Conservation (phyloP, 2,329 filamentous ascomycete genomes). For the Trichophyton schoenleinii region DNA sequence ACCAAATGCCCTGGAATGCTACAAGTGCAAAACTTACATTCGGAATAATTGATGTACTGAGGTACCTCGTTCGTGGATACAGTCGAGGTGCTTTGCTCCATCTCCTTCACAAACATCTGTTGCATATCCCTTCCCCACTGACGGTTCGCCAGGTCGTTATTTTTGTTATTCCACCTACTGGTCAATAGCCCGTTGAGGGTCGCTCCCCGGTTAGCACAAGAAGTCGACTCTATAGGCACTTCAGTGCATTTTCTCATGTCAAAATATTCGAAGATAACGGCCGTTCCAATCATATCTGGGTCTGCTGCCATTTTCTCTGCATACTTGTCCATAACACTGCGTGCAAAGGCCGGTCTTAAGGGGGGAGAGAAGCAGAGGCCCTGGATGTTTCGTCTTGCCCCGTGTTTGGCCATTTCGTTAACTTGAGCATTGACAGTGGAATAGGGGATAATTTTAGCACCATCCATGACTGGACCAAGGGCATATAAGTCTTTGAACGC, state of each 20-base stretch:
- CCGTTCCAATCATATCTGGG: conserved; percentile 18
- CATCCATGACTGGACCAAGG: conserved; percentile 22
- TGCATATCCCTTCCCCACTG: conserved; percentile 26
- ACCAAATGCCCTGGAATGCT: background rate
- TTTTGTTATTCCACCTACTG: conserved; percentile 27
- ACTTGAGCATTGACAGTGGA: conserved; percentile 24
- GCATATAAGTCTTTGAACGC: conserved; percentile 26
- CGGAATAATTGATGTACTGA: conserved; percentile 26
- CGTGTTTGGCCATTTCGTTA: conserved; percentile 20
- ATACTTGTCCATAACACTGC: conserved; percentile 20
- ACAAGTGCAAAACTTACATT: conserved; percentile 8
- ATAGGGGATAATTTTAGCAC: conserved; percentile 27
- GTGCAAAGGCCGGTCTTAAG: conserved; percentile 21
- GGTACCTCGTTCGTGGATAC: conserved; percentile 15
- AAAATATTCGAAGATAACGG: conserved; percentile 28
- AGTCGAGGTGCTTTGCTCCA: conserved; percentile 13
- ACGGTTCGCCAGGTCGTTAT: conserved; percentile 23
- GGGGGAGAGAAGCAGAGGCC: conserved; percentile 31
- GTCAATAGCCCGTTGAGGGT: conserved; percentile 30
- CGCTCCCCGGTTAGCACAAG: conserved; percentile 32
- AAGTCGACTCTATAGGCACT: conserved; percentile 23
- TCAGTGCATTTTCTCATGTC: conserved; percentile 25
- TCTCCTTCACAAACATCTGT: conserved; percentile 19
- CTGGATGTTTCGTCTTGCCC: conserved; percentile 25
- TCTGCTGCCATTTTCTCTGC: conserved; percentile 15